Conservation (phyloP, 768 basidiomycete species). For the Xerocomus brunneocitrinus region DNA sequence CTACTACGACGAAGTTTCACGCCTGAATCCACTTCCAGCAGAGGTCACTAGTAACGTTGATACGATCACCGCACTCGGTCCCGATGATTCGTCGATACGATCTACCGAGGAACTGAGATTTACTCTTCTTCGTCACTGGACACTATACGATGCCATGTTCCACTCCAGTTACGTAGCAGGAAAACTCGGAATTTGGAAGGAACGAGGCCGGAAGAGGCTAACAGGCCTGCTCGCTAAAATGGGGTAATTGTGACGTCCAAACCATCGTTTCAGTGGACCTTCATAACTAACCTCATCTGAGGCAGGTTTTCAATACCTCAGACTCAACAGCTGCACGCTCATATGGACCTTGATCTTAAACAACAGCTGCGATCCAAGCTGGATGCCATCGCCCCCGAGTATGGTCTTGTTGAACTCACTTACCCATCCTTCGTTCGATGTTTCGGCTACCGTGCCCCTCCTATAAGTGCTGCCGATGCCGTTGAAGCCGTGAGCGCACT, state of each 20-base stretch:
- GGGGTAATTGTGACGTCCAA: slow-evolving; percentile 58
- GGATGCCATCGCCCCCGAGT: slow-evolving; percentile 87
- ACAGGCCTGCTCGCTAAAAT: slow-evolving; percentile 95
- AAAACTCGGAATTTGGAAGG: slow-evolving; percentile 95
- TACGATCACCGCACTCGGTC: slow-evolving; percentile 51
- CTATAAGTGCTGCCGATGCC: slow-evolving; percentile 88
- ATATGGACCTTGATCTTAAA: slow-evolving; percentile 97
- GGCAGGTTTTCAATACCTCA: slow-evolving; percentile 87
- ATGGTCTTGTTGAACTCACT: slow-evolving; percentile 87
- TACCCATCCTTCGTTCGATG: slow-evolving; percentile 93
- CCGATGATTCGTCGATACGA: slow-evolving; percentile 82
- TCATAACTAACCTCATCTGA: slow-evolving; percentile 11
- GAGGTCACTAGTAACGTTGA: slow-evolving; percentile 34
- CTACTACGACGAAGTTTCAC: slow-evolving; percentile 88
- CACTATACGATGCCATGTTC: slow-evolving; percentile 94
- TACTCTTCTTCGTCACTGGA: slow-evolving; percentile 96
- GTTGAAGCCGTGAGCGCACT: slow-evolving; percentile 87
- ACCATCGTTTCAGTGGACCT: background rate
- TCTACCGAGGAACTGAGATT: slow-evolving; percentile 89
- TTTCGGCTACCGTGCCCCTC: slow-evolving; percentile 84
- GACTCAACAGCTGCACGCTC: slow-evolving; percentile 88
- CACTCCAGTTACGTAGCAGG: slow-evolving; percentile 96
- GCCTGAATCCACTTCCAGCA: slow-evolving; percentile 69
- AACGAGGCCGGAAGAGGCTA: slow-evolving; percentile 82
- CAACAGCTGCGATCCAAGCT: slow-evolving; percentile 73